phyloP scores from a whole-genome alignment of 116 monocot genomes.

The Phalaenopsis hybrid region DNA sequence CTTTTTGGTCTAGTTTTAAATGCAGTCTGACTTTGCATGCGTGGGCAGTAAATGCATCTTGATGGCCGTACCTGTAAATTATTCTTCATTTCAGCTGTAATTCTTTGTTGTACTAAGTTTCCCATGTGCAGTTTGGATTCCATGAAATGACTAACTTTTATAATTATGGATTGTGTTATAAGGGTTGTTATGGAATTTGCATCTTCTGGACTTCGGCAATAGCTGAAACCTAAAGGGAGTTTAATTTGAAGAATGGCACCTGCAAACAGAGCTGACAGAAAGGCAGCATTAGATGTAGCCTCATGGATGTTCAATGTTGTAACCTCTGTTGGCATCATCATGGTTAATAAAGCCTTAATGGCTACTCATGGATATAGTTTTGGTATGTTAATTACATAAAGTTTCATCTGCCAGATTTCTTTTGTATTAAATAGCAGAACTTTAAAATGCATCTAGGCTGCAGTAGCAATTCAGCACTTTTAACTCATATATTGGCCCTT shows the following conservation, averaged over 20 bases:
- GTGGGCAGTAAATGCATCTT: background rate
- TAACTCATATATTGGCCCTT: background rate
- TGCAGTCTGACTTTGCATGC: background rate
- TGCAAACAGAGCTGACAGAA: constrained; percentile 37
- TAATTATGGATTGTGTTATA: constrained; percentile 2
- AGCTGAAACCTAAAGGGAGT: background rate
- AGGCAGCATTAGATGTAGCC: constrained; percentile 39
- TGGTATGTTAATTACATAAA: constrained; percentile 22
- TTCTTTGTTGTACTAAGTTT: background rate
- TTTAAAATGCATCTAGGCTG: background rate
- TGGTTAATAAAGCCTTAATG: constrained; percentile 61
- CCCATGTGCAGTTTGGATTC: background rate
- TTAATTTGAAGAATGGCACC: constrained; percentile 28
- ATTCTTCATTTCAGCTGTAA: background rate
- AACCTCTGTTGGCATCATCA: constrained; percentile 57
- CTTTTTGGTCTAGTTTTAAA: background rate
- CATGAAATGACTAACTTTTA: background rate
- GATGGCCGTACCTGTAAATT: background rate
- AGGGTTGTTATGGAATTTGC: constrained; percentile 9
- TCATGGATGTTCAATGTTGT: constrained; percentile 55
- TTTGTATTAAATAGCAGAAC: background rate
- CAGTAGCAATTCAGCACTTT: background rate
- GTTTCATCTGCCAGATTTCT: background rate
- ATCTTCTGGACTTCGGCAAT: background rate
- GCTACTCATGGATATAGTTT: constrained; percentile 56